Percentiles rank a stretch among this genome's conserved stretches.
These are phyloP conservation scores for Lodderomyces beijingensis DNA, from an alignment of 1,139 yeast species.

Conservation along the genomic window DNA sequence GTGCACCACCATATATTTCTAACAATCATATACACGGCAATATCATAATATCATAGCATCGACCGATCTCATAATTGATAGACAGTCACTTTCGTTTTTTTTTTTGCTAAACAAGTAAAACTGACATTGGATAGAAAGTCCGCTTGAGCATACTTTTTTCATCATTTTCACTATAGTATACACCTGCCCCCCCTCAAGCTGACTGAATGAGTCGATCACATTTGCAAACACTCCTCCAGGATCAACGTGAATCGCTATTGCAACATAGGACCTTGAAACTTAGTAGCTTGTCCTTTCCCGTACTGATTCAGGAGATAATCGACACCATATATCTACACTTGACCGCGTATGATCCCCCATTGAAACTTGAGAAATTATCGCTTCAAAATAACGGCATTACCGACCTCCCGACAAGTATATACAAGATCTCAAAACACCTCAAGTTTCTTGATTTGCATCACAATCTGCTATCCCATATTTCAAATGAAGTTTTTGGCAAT, in stretches of 20 bases:
- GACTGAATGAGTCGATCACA: constrained; percentile 5
- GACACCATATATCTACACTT: constrained; percentile 25
- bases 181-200: no score
- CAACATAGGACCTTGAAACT: constrained; percentile 21
- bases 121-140: no score
- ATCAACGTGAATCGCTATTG: constrained; percentile 22
- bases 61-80: no score
- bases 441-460: constrained; percentile 65
- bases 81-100: no score
- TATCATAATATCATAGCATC: no score
- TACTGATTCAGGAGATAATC: constrained; percentile 17
- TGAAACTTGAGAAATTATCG: constrained; percentile 49
- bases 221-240: constrained; percentile 15
- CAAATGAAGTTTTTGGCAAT: constrained; percentile 26
- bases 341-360: constrained; percentile 25
- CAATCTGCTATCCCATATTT: constrained; percentile 53
- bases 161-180: no score
- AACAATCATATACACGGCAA: no score
- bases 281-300: constrained; percentile 11
- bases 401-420: constrained; percentile 47
- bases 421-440: constrained; percentile 39
- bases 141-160: no score
- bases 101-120: no score
- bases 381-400: constrained; percentile 48
- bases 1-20: no score